These are phyloP conservation scores for Solanum chaucha DNA, from an alignment of 257 asterid genomes.

Conservation along the genomic window DNA sequence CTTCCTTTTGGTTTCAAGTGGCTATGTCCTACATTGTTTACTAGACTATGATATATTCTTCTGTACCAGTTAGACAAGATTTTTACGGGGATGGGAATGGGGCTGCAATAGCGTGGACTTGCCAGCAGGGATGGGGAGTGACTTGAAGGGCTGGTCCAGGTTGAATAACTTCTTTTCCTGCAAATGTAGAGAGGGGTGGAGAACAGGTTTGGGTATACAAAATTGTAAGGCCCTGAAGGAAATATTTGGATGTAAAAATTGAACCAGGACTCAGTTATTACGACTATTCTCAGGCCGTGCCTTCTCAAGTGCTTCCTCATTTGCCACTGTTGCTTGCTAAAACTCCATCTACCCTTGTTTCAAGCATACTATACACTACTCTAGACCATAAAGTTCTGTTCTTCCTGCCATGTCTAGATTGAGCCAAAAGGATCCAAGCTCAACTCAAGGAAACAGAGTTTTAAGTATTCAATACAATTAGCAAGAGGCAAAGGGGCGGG, in stretches of 20 bases:
- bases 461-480: not conserved
- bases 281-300: not conserved
- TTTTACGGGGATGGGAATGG: not conserved
- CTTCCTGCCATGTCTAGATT: not conserved
- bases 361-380: not conserved
- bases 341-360: not conserved
- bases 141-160: not conserved
- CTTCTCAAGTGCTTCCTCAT: not conserved
- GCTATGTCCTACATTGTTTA: not conserved
- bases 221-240: not conserved
- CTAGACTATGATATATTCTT: not conserved
- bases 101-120: not conserved
- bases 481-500: not conserved
- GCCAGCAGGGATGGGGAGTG: not conserved
- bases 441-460: not conserved
- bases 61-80: not conserved
- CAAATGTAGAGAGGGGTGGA: not conserved
- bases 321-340: not conserved
- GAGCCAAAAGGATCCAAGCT: not conserved
- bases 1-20: not conserved
- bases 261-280: not conserved
- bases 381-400: not conserved
- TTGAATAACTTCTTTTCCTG: not conserved
- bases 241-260: not conserved
- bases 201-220: not conserved